These are phyloP conservation scores for Spergularia bocconei DNA, from an alignment of 148 eudicot species.

Conservation along the genomic window DNA sequence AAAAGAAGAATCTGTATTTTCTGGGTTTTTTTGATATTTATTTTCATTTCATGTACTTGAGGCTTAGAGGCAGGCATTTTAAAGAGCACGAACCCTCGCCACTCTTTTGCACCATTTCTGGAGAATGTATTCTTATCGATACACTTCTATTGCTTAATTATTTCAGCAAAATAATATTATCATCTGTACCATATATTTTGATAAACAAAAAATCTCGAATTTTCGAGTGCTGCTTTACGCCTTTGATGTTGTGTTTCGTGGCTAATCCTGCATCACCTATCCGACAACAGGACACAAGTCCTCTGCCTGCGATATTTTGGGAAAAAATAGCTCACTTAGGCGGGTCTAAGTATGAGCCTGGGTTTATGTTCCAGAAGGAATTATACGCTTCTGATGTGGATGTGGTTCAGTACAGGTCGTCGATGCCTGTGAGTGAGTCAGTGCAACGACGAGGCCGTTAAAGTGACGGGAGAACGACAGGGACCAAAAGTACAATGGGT, in stretches of 20 bases:
- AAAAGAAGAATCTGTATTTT: constrained; percentile 15
- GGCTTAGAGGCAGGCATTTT: constrained; percentile 19
- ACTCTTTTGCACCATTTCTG: constrained; percentile 11
- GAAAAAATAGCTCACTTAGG: background rate
- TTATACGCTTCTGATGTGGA: background rate
- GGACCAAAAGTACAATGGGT: background rate
- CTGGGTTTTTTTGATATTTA: constrained; percentile 16
- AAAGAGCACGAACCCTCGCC: constrained; percentile 10
- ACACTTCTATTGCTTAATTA: background rate
- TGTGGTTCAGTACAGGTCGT: background rate
- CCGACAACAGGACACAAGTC: background rate
- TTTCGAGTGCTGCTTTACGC: too few species aligned
- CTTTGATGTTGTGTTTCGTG: too few species aligned
- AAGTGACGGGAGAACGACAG: background rate
- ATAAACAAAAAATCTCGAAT: background rate
- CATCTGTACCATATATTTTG: background rate
- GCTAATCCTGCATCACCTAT: too few species aligned
- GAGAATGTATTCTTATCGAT: constrained; percentile 20
- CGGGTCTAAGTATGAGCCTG: background rate
- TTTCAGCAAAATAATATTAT: constrained; percentile 20
- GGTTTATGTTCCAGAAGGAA: background rate
- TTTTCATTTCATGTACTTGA: constrained; percentile 12
- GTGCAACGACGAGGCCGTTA: background rate
- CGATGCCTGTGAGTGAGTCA: background rate
- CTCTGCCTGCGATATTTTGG: background rate